Base-by-base conservation (phyloP, 2,329 filamentous ascomycete genomes). In the Akanthomyces dipterigenus region DNA sequence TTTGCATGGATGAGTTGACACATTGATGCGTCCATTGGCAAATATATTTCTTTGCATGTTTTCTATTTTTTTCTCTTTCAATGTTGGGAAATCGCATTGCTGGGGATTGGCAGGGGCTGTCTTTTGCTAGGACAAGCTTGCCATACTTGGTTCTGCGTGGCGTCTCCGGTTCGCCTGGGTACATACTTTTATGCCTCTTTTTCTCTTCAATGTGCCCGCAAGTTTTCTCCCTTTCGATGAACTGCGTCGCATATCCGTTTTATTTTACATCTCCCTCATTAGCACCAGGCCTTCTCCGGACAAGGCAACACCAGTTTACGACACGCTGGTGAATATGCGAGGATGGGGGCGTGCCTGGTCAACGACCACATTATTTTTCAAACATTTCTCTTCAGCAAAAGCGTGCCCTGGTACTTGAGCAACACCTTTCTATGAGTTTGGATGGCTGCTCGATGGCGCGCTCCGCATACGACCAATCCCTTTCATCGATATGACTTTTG, bases 111-210 rank as follows among this genome's bases (percentile, higher is more conserved):
- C 5, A 18, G 22, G n/a, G 48, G 62, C 64, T 65, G 40, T 70
- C n/a, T 64, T 60, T 43, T 55, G 56, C 63, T 63, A 65, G 64
- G 62, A 64, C 31, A 48, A 26, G 12, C 56, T 18, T 43, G n/a
- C 20, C 34, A n/a, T 22, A 14, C 49, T 66, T 59, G 69, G 67
- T 63, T 67, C 64, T 67, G 67, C 65, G 68, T 64, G 67, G 65
- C 69, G 67, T 71, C 67, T 67, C 67, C 64, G 70, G 69, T 63
- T 66, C 65, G 63, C 67, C 64, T 66, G 64, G 66, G 67, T 67
- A 68, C 65, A 70, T 68, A 64, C 40, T n/a, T 67, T 38, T 60
- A 62, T 64, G 64, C 65, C 65, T 64, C 63, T 65, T 67, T 67
- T 45, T 63, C 65, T 67, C 64, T 38, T 59, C 34, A 49, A 53